Percentiles rank a stretch among this genome's conserved stretches.
These are phyloP conservation scores for Epichloe brachyelytri DNA, from an alignment of 2,329 filamentous ascomycete genomes.

Conservation along the genomic window DNA sequence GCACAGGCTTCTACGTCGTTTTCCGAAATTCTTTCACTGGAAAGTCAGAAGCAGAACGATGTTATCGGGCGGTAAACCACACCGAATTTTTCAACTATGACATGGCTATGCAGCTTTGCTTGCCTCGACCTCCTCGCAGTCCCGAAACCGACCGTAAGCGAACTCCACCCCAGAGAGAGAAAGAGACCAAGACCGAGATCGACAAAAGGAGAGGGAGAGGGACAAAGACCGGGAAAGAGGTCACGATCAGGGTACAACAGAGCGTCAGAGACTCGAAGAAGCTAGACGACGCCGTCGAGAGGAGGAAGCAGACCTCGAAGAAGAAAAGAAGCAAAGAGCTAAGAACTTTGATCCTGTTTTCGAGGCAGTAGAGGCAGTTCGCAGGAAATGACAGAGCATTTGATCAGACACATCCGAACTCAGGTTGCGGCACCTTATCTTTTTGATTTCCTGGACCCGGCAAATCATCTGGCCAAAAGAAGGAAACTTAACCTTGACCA, in stretches of 20 bases:
- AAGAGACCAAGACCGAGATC: not conserved
- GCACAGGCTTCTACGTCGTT: conserved; percentile 80
- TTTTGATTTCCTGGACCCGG: conserved; percentile 70
- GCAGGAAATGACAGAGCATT: conserved; percentile 74
- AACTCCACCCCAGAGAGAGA: conserved; percentile 25
- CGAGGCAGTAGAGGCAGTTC: conserved; percentile 68
- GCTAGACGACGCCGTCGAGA: conserved; percentile 53
- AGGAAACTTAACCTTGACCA: conserved; percentile 67
- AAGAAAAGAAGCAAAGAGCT: conserved; percentile 79
- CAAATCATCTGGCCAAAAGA: conserved; percentile 66
- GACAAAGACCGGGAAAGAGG: conserved; percentile 2
- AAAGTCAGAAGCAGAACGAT: conserved; percentile 68
- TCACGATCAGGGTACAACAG: conserved; percentile 10
- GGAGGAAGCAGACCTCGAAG: conserved; percentile 70
- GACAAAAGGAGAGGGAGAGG: not conserved
- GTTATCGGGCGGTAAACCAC: conserved; percentile 65
- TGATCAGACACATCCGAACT: conserved; percentile 79
- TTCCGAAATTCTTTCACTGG: conserved; percentile 70
- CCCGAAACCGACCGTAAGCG: conserved; percentile 16
- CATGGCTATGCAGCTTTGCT: conserved; percentile 75
- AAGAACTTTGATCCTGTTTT: conserved; percentile 80
- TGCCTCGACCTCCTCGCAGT: conserved; percentile 17
- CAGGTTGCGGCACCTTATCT: conserved; percentile 73
- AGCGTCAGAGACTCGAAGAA: conserved; percentile 46
- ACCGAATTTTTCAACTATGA: conserved; percentile 79